phyloP scores from a whole-genome alignment of 2,329 filamentous ascomycete genomes.

The Tetracladium maxilliforme region DNA sequence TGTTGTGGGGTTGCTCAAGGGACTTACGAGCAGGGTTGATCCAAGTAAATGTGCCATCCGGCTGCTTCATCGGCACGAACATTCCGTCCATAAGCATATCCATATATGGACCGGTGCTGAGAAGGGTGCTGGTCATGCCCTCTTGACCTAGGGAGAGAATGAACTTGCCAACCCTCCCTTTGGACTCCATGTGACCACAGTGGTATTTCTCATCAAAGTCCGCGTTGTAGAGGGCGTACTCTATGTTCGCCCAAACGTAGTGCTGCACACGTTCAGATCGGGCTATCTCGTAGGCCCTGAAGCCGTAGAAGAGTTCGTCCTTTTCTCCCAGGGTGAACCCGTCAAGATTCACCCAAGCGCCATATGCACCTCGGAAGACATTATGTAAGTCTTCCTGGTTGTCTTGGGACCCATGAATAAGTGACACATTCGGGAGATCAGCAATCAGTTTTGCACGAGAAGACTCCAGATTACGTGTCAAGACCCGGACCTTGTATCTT shows the following conservation, averaged over 20 bases:
- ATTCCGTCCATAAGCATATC: conserved; percentile 7
- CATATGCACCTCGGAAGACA: conserved; percentile 7
- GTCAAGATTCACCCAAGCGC: conserved; percentile 10
- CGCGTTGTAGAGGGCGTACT: conserved; percentile 5
- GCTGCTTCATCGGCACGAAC: conserved; percentile 3
- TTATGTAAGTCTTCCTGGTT: conserved; percentile 5
- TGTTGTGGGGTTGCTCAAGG: background rate
- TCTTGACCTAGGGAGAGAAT: conserved; percentile 5
- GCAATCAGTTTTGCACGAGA: conserved; percentile 14
- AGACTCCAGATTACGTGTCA: conserved; percentile 21
- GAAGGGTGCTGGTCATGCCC: conserved; percentile 8
- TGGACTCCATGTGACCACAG: conserved; percentile 9
- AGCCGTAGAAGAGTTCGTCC: conserved; percentile 9
- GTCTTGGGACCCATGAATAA: conserved; percentile 4
- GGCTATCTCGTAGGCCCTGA: conserved; percentile 10
- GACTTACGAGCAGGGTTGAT: conserved; percentile 1
- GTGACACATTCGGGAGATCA: too few relatives aligned
- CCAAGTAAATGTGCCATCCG: conserved; percentile 6
- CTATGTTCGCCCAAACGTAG: conserved; percentile 7
- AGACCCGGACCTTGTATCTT: conserved; percentile 17
- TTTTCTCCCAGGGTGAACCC: conserved; percentile 12
- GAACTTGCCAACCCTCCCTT: conserved; percentile 8
- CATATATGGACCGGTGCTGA: conserved; percentile 10
- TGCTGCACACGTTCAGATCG: conserved; percentile 6
- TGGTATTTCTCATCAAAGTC: conserved; percentile 5